These are phyloP conservation scores for Arthrobotrys iridis DNA, from an alignment of 2,329 filamentous ascomycete genomes.

Conservation along the genomic window DNA sequence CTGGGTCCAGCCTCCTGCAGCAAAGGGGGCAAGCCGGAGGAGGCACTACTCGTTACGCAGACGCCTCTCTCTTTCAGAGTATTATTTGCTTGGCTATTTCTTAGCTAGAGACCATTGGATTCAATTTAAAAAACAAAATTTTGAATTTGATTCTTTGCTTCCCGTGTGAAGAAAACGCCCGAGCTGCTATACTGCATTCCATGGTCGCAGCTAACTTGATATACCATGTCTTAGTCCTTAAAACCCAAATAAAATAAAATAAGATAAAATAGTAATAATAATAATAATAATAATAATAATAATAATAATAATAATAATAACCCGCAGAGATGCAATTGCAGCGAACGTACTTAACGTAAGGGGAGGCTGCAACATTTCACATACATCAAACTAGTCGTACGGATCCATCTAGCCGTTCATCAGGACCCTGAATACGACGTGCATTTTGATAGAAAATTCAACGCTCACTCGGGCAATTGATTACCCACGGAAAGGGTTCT, in stretches of 20 bases:
- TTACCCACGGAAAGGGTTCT: no score
- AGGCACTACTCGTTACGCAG: conserved; percentile 41
- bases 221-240: no score
- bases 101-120: not conserved
- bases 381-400: no score
- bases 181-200: no score
- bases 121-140: not conserved
- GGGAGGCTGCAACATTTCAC: not conserved
- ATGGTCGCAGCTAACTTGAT: no score
- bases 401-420: conserved; percentile 2
- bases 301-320: no score
- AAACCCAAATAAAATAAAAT: no score
- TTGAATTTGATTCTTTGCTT: no score
- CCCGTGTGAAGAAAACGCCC: no score
- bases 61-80: conserved; percentile 30
- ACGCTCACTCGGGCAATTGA: not conserved
- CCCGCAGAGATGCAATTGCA: not conserved
- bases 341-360: conserved; percentile 18
- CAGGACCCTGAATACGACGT: not conserved
- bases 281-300: no score
- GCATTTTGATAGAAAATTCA: conserved; percentile 11
- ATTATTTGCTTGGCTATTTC: not conserved
- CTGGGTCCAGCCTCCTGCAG: conserved; percentile 21
- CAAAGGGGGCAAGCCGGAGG: not conserved
- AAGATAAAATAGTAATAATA: no score